Percentiles rank a stretch among this genome's conserved stretches.
phyloP scores from a whole-genome alignment of 2,329 filamentous ascomycete genomes.

The Coniella lustricola region DNA sequence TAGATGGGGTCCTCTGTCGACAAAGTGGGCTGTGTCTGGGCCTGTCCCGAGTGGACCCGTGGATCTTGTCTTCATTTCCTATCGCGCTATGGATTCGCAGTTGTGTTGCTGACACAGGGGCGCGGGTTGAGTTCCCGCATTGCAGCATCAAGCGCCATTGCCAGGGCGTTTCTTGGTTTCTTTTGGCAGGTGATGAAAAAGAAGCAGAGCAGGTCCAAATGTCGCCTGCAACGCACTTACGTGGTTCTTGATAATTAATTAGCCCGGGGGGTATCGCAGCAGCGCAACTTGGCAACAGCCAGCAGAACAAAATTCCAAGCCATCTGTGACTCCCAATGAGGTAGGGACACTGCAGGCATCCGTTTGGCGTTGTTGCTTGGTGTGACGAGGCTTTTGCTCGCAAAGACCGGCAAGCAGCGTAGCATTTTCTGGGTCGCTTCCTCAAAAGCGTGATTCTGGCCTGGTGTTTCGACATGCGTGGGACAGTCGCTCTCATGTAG shows the following conservation, averaged over 20 bases:
- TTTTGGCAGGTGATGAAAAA: no score
- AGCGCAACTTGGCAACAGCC: background rate
- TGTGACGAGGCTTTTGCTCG: no score
- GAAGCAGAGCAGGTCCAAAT: no score
- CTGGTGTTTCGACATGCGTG: no score
- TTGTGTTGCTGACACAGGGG: background rate
- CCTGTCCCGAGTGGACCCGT: conserved; percentile 7
- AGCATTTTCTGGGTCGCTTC: no score
- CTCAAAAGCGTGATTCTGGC: no score
- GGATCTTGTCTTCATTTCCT: conserved; percentile 11
- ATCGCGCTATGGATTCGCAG: background rate
- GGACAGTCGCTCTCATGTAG: no score
- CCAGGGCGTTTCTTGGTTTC: background rate
- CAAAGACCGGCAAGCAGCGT: no score
- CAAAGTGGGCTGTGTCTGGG: background rate
- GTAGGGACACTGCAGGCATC: conserved; percentile 1
- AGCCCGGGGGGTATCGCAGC: no score
- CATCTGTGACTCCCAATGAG: conserved; percentile 1
- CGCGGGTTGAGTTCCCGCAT: background rate
- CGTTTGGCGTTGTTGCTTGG: background rate
- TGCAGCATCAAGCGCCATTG: background rate
- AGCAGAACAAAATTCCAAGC: background rate
- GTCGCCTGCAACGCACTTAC: no score
- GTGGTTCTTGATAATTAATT: no score
- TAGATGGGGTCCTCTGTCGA: background rate